Evolutionary conservation across 176 grass and related monocot genomes (phyloP).

Genomic region (Eleusine indica): DNA sequence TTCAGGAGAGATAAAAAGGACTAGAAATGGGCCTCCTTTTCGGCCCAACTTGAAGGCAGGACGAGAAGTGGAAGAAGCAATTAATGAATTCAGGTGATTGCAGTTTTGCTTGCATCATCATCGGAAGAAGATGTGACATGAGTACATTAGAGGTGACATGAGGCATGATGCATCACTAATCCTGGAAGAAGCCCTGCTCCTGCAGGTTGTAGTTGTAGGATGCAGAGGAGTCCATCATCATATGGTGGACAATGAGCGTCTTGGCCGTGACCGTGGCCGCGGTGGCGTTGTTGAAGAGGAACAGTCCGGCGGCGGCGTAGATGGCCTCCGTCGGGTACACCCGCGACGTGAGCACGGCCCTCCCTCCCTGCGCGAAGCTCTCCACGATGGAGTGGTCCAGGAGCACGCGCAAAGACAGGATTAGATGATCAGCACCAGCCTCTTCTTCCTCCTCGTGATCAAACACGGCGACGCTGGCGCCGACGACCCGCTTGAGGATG

Average conservation of each 20-base stretch:
- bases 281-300: slow-evolving; percentile 93
- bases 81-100: too few species aligned
- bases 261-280: slow-evolving; percentile 52
- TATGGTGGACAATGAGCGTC: slow-evolving; percentile 49
- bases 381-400: slow-evolving; percentile 96
- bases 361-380: slow-evolving; percentile 74
- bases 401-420: background rate
- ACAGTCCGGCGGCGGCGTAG: slow-evolving; percentile 64
- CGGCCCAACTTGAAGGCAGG: too few species aligned
- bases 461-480: background rate
- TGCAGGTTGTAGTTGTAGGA: slow-evolving; percentile 56
- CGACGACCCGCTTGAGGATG: slow-evolving; percentile 80
- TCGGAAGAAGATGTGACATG: too few species aligned
- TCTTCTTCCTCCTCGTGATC: too few species aligned
- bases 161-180: too few species aligned
- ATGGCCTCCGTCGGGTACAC: slow-evolving; percentile 90
- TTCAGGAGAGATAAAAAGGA: too few species aligned
- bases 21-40: too few species aligned
- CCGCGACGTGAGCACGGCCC: slow-evolving; percentile 68
- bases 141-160: too few species aligned
- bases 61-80: too few species aligned
- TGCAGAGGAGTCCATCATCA: slow-evolving; percentile 58
- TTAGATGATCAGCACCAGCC: background rate
- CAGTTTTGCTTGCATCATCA: too few species aligned
- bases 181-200: too few species aligned